A percentile compares a stretch with the other conserved stretches of the same genome.
Conservation (phyloP, 139 green algal genomes). For the Coelastrella sp. region DNA sequence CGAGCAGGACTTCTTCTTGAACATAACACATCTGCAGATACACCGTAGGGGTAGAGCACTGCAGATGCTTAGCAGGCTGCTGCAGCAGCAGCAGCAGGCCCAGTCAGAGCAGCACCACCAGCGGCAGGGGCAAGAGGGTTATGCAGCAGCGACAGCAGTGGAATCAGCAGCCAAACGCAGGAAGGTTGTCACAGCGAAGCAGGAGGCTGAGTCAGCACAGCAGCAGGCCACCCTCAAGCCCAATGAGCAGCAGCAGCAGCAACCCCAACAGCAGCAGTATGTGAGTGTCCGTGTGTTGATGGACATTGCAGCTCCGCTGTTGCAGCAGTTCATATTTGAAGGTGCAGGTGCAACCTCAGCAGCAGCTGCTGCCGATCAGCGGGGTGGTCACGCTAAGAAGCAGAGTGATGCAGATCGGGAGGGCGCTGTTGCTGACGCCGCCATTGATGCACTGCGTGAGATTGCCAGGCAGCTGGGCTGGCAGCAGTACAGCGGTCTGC, state of each 20-base stretch:
- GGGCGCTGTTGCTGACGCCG: conserved; percentile 79
- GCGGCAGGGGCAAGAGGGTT: not conserved
- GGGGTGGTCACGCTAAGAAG: conserved; percentile 27
- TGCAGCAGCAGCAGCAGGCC: conserved; percentile 41
- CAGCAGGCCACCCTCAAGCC: not conserved
- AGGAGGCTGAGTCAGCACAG: not conserved
- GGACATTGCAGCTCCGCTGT: conserved; percentile 77
- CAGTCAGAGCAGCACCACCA: conserved; percentile 8
- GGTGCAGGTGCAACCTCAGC: conserved; percentile 44
- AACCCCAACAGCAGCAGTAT: conserved; percentile 42
- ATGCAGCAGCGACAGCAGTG: conserved; percentile 29
- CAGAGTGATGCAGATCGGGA: conserved; percentile 47
- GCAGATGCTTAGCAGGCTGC: conserved; percentile 1
- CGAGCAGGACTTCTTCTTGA: conserved; percentile 86
- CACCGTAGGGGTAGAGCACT: conserved; percentile 75
- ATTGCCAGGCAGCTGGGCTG: conserved; percentile 73
- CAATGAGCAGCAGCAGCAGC: not conserved
- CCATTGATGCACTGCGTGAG: conserved; percentile 63
- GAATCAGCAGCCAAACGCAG: conserved; percentile 1
- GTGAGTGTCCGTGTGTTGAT: conserved; percentile 57
- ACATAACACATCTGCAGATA: conserved; percentile 83
- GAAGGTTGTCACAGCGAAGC: not conserved
- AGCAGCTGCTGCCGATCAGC: conserved; percentile 9
- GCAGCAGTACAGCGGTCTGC: conserved; percentile 82
- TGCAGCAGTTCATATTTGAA: conserved; percentile 80